Conservation (phyloP, 176 grass and related monocot genomes). For the Phoenix dactylifera region DNA sequence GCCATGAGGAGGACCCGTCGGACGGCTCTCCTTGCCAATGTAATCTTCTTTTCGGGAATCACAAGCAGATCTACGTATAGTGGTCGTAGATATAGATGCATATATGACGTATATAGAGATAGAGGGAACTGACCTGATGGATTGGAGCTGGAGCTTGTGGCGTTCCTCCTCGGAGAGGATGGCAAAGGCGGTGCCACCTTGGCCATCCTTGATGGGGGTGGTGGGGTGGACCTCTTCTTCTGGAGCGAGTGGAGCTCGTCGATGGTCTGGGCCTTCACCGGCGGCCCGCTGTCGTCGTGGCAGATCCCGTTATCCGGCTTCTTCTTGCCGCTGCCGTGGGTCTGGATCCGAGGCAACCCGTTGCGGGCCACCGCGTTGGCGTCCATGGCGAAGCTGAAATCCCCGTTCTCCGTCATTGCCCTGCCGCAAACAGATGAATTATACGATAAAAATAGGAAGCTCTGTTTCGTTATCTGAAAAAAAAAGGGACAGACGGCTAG, state of each 20-base stretch:
- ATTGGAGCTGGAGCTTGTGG: constrained; percentile 63
- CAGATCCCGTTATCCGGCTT: constrained; percentile 70
- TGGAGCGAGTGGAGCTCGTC: constrained; percentile 95
- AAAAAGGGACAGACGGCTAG: no score
- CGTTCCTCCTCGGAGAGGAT: constrained; percentile 55
- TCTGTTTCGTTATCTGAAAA: no score
- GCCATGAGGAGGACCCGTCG: no score
- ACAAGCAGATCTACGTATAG: no score
- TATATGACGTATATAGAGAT: no score
- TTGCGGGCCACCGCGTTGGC: background rate
- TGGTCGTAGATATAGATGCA: no score
- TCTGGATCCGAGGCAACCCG: constrained; percentile 59
- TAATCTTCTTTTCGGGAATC: no score
- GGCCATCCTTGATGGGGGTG: constrained; percentile 57
- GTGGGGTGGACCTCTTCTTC: constrained; percentile 61
- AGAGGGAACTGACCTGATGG: constrained; percentile 49
- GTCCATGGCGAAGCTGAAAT: constrained; percentile 24
- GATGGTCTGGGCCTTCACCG: constrained; percentile 88
- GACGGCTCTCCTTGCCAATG: no score
- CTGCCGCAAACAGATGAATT: no score
- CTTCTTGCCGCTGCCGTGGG: constrained; percentile 24
- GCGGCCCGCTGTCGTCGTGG: constrained; percentile 79
- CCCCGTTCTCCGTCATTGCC: constrained; percentile 36
- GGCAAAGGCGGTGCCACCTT: constrained; percentile 25
- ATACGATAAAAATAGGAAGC: no score